A percentile compares a stretch with the other conserved stretches of the same genome.
Evolutionary conservation across 2,329 filamentous ascomycete species (phyloP).

Genomic region (Talaromyces sp.): DNA sequence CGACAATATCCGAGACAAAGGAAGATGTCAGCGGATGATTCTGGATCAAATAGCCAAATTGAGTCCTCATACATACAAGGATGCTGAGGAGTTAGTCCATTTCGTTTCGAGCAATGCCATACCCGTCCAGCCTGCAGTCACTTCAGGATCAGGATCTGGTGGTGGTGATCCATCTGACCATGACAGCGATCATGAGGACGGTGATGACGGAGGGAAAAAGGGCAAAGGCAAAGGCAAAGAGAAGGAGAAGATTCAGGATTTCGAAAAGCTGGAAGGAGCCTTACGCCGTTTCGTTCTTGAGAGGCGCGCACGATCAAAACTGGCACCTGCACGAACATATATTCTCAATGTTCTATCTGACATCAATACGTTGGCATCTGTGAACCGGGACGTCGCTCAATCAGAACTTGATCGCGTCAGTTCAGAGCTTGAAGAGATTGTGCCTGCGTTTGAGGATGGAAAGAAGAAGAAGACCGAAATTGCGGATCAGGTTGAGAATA

Average conservation of each 20-base stretch:
- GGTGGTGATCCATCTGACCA: conserved; percentile 47
- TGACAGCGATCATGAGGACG: conserved; percentile 48
- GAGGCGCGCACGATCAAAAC: conserved; percentile 90
- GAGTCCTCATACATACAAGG: conserved; percentile 92
- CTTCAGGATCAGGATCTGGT: conserved; percentile 52
- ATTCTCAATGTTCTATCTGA: conserved; percentile 90
- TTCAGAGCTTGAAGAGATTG: conserved; percentile 74
- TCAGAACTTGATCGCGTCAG: conserved; percentile 81
- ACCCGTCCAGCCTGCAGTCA: conserved; percentile 64
- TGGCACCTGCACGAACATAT: conserved; percentile 94
- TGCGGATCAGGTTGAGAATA: conserved; percentile 74
- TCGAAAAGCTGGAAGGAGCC: conserved; percentile 84
- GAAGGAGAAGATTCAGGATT: conserved; percentile 85
- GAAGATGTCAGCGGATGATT: conserved; percentile 87
- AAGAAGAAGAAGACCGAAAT: conserved; percentile 77
- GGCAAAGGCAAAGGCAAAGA: conserved; percentile 79
- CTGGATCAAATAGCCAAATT: conserved; percentile 82
- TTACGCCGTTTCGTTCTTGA: conserved; percentile 91
- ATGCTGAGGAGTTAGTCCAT: conserved; percentile 87
- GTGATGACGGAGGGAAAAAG: conserved; percentile 47
- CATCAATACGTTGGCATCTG: conserved; percentile 74
- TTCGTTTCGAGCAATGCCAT: conserved; percentile 98
- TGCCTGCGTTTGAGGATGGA: conserved; percentile 80
- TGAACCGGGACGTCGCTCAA: conserved; percentile 84
- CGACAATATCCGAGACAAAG: conserved; percentile 88